phyloP scores from a whole-genome alignment of 306 rosid genomes.

The Dalbergia oliveri region DNA sequence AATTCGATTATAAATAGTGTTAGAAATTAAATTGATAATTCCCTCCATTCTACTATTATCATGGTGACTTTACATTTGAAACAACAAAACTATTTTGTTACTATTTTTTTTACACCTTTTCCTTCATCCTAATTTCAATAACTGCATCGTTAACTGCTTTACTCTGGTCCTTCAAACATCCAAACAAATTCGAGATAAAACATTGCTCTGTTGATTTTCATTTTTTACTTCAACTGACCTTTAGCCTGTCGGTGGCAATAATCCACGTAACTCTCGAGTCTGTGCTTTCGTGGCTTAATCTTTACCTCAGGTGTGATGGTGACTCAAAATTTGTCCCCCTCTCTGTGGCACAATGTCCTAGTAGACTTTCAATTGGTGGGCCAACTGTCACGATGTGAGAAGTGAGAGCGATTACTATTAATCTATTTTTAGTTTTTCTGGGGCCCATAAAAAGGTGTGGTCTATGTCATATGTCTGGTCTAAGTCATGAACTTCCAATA shows the following conservation, averaged over 20 bases:
- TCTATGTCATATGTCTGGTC: background rate
- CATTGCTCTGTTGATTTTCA: too few species aligned
- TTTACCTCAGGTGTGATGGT: background rate
- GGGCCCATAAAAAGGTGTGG: background rate
- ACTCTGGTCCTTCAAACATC: too few species aligned
- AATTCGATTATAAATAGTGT: too few species aligned
- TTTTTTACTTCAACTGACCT: background rate
- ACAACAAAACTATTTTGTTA: too few species aligned
- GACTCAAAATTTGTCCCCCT: background rate
- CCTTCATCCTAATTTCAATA: too few species aligned
- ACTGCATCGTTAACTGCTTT: too few species aligned
- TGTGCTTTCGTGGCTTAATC: background rate
- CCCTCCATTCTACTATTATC: too few species aligned
- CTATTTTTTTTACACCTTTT: too few species aligned
- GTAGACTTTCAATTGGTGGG: background rate
- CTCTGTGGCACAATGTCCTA: background rate
- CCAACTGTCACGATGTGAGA: background rate
- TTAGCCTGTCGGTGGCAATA: conserved; percentile 16
- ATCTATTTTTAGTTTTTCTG: background rate
- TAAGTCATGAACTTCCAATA: background rate
- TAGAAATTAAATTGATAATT: too few species aligned
- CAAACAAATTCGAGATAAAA: too few species aligned
- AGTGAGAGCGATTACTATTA: background rate
- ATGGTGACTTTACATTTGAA: too few species aligned
- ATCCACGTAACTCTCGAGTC: background rate